These are phyloP conservation scores for Ophiostoma perfectum DNA, from an alignment of 2,329 filamentous ascomycete genomes.

Conservation along the genomic window DNA sequence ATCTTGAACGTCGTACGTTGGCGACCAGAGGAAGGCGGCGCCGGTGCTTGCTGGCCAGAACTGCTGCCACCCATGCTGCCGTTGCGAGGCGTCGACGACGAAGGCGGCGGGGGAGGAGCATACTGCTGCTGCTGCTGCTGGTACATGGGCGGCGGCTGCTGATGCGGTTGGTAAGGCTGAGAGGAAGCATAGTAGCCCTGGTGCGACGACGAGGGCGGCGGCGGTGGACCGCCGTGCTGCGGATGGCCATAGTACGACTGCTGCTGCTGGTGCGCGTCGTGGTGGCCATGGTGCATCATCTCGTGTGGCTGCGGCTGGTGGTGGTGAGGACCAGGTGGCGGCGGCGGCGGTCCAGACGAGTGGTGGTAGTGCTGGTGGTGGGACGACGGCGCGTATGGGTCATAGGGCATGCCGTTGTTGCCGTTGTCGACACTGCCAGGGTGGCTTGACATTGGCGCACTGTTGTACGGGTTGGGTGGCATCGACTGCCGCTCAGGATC, in stretches of 20 bases:
- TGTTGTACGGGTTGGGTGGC: constrained; percentile 11
- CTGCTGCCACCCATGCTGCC: not conserved
- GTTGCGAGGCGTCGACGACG: not conserved
- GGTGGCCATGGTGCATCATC: constrained; percentile 13
- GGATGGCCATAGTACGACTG: constrained; percentile 14
- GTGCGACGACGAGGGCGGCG: not conserved
- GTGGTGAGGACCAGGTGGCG: constrained; percentile 19
- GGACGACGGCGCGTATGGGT: constrained; percentile 11
- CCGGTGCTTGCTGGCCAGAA: constrained; percentile 6
- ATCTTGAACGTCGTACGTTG: constrained; percentile 34
- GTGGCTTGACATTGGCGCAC: not conserved
- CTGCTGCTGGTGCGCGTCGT: constrained; percentile 21
- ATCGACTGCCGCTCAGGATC: constrained; percentile 6
- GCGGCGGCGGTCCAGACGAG: not conserved
- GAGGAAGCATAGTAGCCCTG: not conserved
- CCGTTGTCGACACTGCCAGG: not conserved
- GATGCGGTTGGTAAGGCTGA: constrained; percentile 2
- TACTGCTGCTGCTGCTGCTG: constrained; percentile 4
- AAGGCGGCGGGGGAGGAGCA: not conserved
- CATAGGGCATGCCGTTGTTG: constrained; percentile 11
- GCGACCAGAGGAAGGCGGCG: constrained; percentile 23
- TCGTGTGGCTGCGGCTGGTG: constrained; percentile 29
- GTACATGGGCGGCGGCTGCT: not conserved
- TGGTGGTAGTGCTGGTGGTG: constrained; percentile 13
- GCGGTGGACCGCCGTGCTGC: constrained; percentile 6